Evolutionary conservation across 2,329 filamentous ascomycete genomes (phyloP).

Genomic region (Drechslera avenae): DNA sequence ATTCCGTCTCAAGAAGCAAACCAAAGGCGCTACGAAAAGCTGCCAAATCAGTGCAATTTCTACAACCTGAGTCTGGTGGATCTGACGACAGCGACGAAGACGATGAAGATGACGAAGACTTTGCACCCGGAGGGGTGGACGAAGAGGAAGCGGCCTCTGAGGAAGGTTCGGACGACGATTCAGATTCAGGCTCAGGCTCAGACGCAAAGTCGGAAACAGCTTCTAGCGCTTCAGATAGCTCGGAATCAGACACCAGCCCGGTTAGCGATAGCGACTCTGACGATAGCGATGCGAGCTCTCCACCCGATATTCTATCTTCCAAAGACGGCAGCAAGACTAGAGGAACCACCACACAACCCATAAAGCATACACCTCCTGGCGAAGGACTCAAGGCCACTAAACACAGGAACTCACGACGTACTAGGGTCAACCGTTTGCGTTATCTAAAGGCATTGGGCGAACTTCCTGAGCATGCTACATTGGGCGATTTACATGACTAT

Average conservation of each 20-base stretch:
- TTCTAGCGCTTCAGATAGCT: slow-evolving; percentile 33
- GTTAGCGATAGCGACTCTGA: slow-evolving; percentile 42
- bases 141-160: slow-evolving; percentile 18
- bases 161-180: slow-evolving; percentile 18
- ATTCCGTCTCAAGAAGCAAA: neutral
- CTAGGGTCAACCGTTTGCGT: slow-evolving; percentile 55
- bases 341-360: neutral
- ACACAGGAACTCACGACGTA: slow-evolving; percentile 61
- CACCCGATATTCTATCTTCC: slow-evolving; percentile 31
- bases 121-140: slow-evolving; percentile 26
- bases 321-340: slow-evolving; percentile 16
- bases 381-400: slow-evolving; percentile 59
- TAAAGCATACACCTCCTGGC: slow-evolving; percentile 50
- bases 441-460: slow-evolving; percentile 60
- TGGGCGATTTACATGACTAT: slow-evolving; percentile 58
- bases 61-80: slow-evolving; percentile 16
- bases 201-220: slow-evolving; percentile 13
- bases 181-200: slow-evolving; percentile 14
- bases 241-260: slow-evolving; percentile 14
- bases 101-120: slow-evolving; percentile 35
- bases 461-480: slow-evolving; percentile 57
- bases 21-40: neutral
- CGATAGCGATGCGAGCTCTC: slow-evolving; percentile 45
- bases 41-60: slow-evolving; percentile 34
- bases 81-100: slow-evolving; percentile 23